Base-by-base conservation (phyloP, 2,329 filamentous ascomycete genomes). In the Fusarium sulawesiense region DNA sequence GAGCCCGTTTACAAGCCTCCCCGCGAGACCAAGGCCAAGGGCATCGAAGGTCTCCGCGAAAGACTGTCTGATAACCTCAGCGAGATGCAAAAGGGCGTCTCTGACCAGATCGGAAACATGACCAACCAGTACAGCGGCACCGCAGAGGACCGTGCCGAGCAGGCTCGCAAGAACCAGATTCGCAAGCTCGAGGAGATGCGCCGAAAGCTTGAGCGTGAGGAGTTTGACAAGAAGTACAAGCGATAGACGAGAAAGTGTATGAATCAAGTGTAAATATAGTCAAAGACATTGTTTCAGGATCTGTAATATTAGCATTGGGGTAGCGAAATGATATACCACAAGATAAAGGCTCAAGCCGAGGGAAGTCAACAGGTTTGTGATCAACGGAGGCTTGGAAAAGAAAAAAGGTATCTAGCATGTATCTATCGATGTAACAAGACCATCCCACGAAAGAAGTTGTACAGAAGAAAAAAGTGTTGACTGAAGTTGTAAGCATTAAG, bases 181-280 rank as follows among this genome's bases (percentile, higher is more conserved):
- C 75, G 74, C 42, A 77, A 79, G 74, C 65, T 80, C 11, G 81
- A 83, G 72, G 65, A 76, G 14, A 77, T 76, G 73, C 75, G 79
- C 23, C 73, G 72, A 53, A 72, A 80, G 68, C 76, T 81, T 63
- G 77, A 80, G 68, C 75, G 79, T 4, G 76, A 79, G 18, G 78
- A 80, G 66, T 81, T 80, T 58, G 78, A 82, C 44, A 80, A 77
- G 64, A 82, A 83, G 75, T 83, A 82, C 76, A 79, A 80, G 77
- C 68, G 55, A 65, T 71, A 56, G 37, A 53, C 21, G 34, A 34
- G 37, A 64, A 71, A 73, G 8, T 64, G 66, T 55, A 63, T 51
- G 21, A 57, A 54, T 37, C 6, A 54, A 61, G 44, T 71, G 68
- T 71, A 71, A 71, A 71, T 62, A 68, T 68, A 68, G 57, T 71